Percentiles rank a stretch among this genome's conserved stretches.
Conservation (phyloP, 2,329 filamentous ascomycete species). For the Aureobasidium melanogenum region DNA sequence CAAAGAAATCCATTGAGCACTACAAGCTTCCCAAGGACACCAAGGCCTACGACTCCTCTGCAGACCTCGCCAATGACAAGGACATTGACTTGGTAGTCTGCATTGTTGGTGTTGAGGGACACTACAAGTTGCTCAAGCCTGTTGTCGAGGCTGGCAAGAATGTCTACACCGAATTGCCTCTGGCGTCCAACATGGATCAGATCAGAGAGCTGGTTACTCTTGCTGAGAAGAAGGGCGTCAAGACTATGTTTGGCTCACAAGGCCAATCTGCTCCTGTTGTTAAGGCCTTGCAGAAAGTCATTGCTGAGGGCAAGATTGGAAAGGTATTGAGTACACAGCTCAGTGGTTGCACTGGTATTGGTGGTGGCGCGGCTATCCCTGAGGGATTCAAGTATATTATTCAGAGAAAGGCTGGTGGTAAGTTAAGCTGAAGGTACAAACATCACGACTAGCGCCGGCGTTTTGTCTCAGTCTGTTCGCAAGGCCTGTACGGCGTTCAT, state of each 20-base stretch:
- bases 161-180: slow-evolving; percentile 44
- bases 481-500: too few species aligned
- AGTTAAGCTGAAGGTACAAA: too few species aligned
- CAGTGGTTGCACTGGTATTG: slow-evolving; percentile 19
- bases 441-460: too few species aligned
- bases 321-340: slow-evolving; percentile 31
- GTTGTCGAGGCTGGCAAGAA: slow-evolving; percentile 38
- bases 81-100: slow-evolving; percentile 42
- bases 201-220: slow-evolving; percentile 35
- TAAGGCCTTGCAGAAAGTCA: slow-evolving; percentile 33
- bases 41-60: slow-evolving; percentile 36
- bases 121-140: slow-evolving; percentile 35
- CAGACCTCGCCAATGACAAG: slow-evolving; percentile 37
- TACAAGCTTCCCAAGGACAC: slow-evolving; percentile 31
- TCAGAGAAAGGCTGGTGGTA: slow-evolving; percentile 36
- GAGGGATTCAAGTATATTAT: slow-evolving; percentile 27
- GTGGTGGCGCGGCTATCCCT: neutral
- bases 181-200: slow-evolving; percentile 33
- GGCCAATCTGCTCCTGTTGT: slow-evolving; percentile 33
- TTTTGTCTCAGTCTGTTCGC: too few species aligned
- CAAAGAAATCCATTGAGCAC: slow-evolving; percentile 32
- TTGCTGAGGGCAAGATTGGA: slow-evolving; percentile 37
- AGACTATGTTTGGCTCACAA: slow-evolving; percentile 42
- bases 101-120: slow-evolving; percentile 35
- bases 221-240: slow-evolving; percentile 32